Percentiles rank a stretch among this genome's conserved stretches.
Evolutionary conservation across 2,329 filamentous ascomycete genomes (phyloP).

Genomic region (Aureobasidium subglaciale): DNA sequence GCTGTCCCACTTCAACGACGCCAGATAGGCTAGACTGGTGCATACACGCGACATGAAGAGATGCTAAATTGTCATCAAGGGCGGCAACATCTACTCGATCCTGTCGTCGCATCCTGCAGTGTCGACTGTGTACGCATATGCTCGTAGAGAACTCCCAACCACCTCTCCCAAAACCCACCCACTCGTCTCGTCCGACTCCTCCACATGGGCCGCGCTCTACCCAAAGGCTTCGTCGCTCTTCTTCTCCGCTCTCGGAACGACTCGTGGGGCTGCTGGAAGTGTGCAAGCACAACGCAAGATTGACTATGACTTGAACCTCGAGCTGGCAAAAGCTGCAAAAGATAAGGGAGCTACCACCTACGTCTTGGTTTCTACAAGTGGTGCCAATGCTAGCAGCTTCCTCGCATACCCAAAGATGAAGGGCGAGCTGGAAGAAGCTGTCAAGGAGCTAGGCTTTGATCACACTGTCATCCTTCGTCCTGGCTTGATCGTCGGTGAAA

Average conservation of each 20-base stretch:
- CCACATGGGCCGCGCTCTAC: conserved; percentile 57
- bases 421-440: conserved; percentile 72
- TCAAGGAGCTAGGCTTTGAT: conserved; percentile 67
- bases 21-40: background rate
- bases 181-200: conserved; percentile 60
- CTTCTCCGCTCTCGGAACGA: conserved; percentile 76
- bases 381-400: conserved; percentile 45
- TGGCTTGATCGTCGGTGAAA: conserved; percentile 65
- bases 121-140: conserved; percentile 54
- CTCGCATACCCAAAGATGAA: conserved; percentile 67
- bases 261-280: conserved; percentile 64
- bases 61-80: conserved; percentile 40
- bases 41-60: background rate
- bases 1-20: background rate
- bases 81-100: conserved; percentile 63
- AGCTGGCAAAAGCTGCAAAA: conserved; percentile 68
- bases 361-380: conserved; percentile 62
- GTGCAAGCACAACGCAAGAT: conserved; percentile 80
- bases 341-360: conserved; percentile 65
- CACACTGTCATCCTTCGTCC: conserved; percentile 68
- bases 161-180: conserved; percentile 54
- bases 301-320: conserved; percentile 79
- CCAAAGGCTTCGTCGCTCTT: conserved; percentile 59
- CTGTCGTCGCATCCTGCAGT: conserved; percentile 51
- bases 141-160: conserved; percentile 55